Percentiles rank a stretch among this genome's conserved stretches.
Evolutionary conservation across 345 rosid species (phyloP).

Genomic region (Citropsis articulata): DNA sequence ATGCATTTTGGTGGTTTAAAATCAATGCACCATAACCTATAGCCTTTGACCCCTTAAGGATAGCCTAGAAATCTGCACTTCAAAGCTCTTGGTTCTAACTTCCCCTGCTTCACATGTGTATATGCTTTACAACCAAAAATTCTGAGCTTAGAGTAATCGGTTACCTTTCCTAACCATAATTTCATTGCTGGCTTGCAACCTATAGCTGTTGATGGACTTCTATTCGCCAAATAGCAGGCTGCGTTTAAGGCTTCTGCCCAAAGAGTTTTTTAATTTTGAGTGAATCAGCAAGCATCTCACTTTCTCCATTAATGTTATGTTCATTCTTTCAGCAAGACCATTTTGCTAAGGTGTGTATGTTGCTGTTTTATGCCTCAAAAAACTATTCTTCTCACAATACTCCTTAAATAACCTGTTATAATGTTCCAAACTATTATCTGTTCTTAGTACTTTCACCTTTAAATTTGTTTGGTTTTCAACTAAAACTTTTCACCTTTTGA

Average conservation of each 20-base stretch:
- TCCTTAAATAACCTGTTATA: rapidly evolving
- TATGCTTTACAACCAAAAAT: rapidly evolving
- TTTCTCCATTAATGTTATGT: not conserved
- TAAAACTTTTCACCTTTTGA: too few species aligned
- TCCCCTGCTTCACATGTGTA: not conserved
- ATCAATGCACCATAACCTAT: not conserved
- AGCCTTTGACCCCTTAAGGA: not conserved
- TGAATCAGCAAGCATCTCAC: not conserved
- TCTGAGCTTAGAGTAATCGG: not conserved
- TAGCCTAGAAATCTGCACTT: not conserved
- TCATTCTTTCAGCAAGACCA: not conserved
- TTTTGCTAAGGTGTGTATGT: not conserved
- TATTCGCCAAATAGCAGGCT: rapidly evolving
- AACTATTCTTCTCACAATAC: not conserved
- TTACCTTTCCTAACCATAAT: rapidly evolving
- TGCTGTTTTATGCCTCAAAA: not conserved
- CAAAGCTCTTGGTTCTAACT: not conserved
- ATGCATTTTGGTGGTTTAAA: not conserved
- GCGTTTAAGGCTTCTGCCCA: not conserved
- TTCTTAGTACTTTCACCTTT: not conserved
- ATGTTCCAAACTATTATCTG: not conserved
- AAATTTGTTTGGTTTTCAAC: too few species aligned
- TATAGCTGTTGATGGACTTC: not conserved
- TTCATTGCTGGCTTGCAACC: not conserved
- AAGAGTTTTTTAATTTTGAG: too few species aligned